Conservation (phyloP, 805 yeast genomes). For the Maudiozyma pseudohumilis region DNA sequence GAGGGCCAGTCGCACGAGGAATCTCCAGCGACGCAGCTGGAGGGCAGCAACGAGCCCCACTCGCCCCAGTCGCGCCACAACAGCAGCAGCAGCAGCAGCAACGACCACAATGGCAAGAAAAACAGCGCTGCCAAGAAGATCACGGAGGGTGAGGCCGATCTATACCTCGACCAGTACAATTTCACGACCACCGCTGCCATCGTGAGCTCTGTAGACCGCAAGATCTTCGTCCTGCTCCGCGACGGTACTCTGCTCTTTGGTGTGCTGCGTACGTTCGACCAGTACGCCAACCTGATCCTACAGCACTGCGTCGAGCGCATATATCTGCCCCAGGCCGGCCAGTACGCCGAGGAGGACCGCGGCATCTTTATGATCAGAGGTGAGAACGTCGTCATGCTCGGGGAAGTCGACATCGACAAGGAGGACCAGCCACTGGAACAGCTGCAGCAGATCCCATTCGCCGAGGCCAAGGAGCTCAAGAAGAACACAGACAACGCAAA, state of each 20-base stretch:
- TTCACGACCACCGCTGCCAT: slow-evolving; percentile 87
- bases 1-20: too few relatives aligned
- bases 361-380: slow-evolving; percentile 90
- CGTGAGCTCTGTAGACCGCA: slow-evolving; percentile 73
- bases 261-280: slow-evolving; percentile 88
- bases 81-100: slow-evolving; percentile 4
- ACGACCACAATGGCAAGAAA: slow-evolving; percentile 3
- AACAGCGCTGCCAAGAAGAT: slow-evolving; percentile 19
- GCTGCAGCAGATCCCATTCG: slow-evolving; percentile 50
- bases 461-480: slow-evolving; percentile 44
- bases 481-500: slow-evolving; percentile 25
- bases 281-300: slow-evolving; percentile 81
- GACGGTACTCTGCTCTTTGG: slow-evolving; percentile 88
- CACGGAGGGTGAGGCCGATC: slow-evolving; percentile 39
- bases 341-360: slow-evolving; percentile 65
- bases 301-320: slow-evolving; percentile 87
- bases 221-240: slow-evolving; percentile 73
- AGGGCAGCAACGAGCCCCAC: not conserved
- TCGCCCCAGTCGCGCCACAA: not conserved
- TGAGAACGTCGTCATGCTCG: slow-evolving; percentile 88
- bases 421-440: slow-evolving; percentile 62
- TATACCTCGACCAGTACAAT: slow-evolving; percentile 69
- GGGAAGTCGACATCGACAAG: slow-evolving; percentile 81
- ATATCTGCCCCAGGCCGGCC: slow-evolving; percentile 37
- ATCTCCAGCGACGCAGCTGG: too few relatives aligned